phyloP scores from a whole-genome alignment of 1,139 yeast species.

The Geotrichum siamense region DNA sequence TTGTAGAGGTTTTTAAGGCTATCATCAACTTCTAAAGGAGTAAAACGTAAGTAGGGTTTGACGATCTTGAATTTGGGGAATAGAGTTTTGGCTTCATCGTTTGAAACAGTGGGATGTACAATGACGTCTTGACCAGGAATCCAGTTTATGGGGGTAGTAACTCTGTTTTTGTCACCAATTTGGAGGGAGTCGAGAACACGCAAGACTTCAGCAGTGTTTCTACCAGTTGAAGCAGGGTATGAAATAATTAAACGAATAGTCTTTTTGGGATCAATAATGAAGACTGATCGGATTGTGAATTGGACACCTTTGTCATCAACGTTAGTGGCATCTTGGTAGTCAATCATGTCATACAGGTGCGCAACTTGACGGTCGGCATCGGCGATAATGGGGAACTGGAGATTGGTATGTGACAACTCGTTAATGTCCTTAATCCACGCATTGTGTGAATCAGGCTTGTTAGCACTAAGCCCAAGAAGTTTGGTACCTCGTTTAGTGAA shows the following conservation, averaged over 20 bases:
- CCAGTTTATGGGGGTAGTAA: slow-evolving; percentile 86
- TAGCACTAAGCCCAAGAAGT: slow-evolving; percentile 73
- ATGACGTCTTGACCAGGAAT: slow-evolving; percentile 80
- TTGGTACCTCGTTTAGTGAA: slow-evolving; percentile 69
- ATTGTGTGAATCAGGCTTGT: slow-evolving; percentile 60
- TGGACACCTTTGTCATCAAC: slow-evolving; percentile 53
- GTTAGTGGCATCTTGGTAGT: slow-evolving; percentile 56
- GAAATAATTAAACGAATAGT: slow-evolving; percentile 64
- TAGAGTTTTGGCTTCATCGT: slow-evolving; percentile 62
- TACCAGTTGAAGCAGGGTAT: slow-evolving; percentile 81
- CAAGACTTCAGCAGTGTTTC: slow-evolving; percentile 82
- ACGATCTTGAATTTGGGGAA: slow-evolving; percentile 71
- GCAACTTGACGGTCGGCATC: slow-evolving; percentile 69
- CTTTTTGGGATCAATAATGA: slow-evolving; percentile 73
- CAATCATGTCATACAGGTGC: slow-evolving; percentile 68
- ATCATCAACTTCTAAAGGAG: slow-evolving; percentile 35
- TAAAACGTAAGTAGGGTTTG: slow-evolving; percentile 69
- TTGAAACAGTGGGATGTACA: slow-evolving; percentile 63
- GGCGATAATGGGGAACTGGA: slow-evolving; percentile 73
- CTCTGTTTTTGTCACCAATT: slow-evolving; percentile 59
- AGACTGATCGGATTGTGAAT: slow-evolving; percentile 72
- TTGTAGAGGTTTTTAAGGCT: slow-evolving; percentile 4
- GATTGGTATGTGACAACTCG: slow-evolving; percentile 59
- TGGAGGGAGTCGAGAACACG: slow-evolving; percentile 77
- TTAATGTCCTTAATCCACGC: slow-evolving; percentile 82